Evolutionary conservation across 140 eudicot genomes (phyloP).

Genomic region (Artemisia princeps): DNA sequence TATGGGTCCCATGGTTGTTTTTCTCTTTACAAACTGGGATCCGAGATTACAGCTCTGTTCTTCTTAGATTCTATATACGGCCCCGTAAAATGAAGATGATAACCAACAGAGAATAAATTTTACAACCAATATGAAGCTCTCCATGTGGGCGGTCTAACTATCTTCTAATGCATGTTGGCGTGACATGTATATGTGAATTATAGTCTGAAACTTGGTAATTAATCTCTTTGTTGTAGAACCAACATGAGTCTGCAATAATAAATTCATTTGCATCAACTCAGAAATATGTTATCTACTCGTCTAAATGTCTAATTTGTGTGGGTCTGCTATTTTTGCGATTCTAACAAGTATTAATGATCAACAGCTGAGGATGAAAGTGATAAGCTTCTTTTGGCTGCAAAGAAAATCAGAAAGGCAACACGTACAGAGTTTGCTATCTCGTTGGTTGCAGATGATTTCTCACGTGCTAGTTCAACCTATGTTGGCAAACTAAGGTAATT

Average conservation of each 20-base stretch:
- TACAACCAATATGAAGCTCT: too few relatives aligned
- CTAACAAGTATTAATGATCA: slow-evolving; percentile 8
- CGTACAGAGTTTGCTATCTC: slow-evolving; percentile 69
- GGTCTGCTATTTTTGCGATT: background rate
- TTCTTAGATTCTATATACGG: too few relatives aligned
- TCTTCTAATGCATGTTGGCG: slow-evolving; percentile 1
- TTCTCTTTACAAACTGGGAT: too few relatives aligned
- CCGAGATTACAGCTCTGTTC: too few relatives aligned
- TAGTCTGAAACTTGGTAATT: slow-evolving; percentile 10
- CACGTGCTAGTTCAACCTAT: slow-evolving; percentile 68
- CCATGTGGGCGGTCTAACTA: background rate
- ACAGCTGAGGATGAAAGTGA: slow-evolving; percentile 71
- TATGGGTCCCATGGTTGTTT: too few relatives aligned
- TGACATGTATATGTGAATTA: background rate
- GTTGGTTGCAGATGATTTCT: slow-evolving; percentile 65
- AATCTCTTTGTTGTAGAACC: background rate
- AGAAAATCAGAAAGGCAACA: slow-evolving; percentile 63
- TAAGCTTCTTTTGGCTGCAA: slow-evolving; percentile 64
- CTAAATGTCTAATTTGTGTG: too few relatives aligned
- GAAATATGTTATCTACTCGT: background rate
- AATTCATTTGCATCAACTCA: background rate
- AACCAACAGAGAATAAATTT: too few relatives aligned
- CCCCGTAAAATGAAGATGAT: too few relatives aligned
- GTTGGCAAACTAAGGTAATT: slow-evolving; percentile 80
- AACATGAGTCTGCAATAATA: slow-evolving; percentile 2